Conservation (phyloP, 805 yeast species). For the Candida yuanshanica region DNA sequence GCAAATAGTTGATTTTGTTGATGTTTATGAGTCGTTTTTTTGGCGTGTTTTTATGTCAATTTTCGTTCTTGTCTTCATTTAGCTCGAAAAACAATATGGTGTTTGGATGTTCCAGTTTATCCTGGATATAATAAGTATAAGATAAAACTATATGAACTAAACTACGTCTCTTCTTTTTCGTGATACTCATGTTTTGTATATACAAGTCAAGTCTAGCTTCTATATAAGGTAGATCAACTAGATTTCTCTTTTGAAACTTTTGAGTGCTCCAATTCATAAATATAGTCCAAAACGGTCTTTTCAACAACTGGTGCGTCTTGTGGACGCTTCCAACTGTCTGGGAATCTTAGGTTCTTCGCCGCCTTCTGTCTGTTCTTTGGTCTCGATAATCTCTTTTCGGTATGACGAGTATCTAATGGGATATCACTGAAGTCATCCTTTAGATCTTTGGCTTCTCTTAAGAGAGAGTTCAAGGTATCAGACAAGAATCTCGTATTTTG, state of each 20-base stretch:
- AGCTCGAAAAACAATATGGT: not conserved
- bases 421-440: constrained; percentile 66
- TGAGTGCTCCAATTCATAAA: constrained; percentile 7
- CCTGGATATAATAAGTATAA: too few relatives aligned
- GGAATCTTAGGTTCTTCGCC: constrained; percentile 44
- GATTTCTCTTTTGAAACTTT: not conserved
- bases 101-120: too few relatives aligned
- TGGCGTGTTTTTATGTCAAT: constrained; percentile 12
- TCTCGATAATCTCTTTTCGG: constrained; percentile 37
- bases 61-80: constrained; percentile 15
- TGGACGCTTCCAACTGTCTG: constrained; percentile 74
- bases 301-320: constrained; percentile 58
- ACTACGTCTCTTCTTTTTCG: too few relatives aligned
- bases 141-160: too few relatives aligned
- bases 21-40: not conserved
- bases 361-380: constrained; percentile 33
- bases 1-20: not conserved
- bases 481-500: constrained; percentile 79
- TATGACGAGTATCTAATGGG: constrained; percentile 77
- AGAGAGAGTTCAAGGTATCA: constrained; percentile 53
- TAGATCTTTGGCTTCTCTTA: constrained; percentile 59
- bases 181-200: not conserved
- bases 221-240: not conserved
- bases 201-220: not conserved
- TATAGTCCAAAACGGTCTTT: constrained; percentile 17